Evolutionary conservation across 768 basidiomycete species (phyloP), one percentile per base, ranked within the genome.

Genomic region (Trametes villosa): DNA sequence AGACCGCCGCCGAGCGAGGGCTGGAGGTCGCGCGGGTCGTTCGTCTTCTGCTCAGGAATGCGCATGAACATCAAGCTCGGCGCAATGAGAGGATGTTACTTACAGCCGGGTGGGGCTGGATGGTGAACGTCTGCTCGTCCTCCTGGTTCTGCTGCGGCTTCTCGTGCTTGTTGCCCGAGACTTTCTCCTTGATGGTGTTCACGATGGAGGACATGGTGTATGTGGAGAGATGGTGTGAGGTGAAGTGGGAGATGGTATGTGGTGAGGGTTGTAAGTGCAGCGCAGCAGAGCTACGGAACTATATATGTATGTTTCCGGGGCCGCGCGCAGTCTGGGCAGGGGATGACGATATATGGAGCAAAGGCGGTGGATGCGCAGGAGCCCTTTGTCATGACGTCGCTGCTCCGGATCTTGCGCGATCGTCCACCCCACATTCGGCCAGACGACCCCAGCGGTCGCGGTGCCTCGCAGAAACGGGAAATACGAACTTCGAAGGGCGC

Each of bases 31-130:
- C 78, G 75, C 15, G 86, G 86, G 65, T 88, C 77, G 63, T 88
- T 87, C 6, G 82, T 75, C 76, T 80, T 85, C 86, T 88, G 53
- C 42, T 38, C n/a, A 36, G 1, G 3, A 1, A 7, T 31, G 34
- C 12, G 17, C 33, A 11, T 49, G 8, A 62, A 27, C 41, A 52
- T 22, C 29, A 17, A 1, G 22, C 47, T 5, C 38, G 33, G 30
- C 4, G 29, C 2, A 11, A 34, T 20, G 22, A 12, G 4, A 12
- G 46, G 1, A 24, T 36, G 27, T n/a, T 38, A 59, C 65, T 47
- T 41, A 40, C 56, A 65, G 86, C 86, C 49, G 86, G 87, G 68
- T 87, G 85, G 22, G 87, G 87, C 57, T 81, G 77, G 67, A 83
- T 87, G 48, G 72, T 73, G 71, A 81, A 86, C 1, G 65, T 68